Evolutionary conservation across 805 yeast species (phyloP), one percentile per base, ranked within the genome.

Genomic region (Saturnispora bothae): DNA sequence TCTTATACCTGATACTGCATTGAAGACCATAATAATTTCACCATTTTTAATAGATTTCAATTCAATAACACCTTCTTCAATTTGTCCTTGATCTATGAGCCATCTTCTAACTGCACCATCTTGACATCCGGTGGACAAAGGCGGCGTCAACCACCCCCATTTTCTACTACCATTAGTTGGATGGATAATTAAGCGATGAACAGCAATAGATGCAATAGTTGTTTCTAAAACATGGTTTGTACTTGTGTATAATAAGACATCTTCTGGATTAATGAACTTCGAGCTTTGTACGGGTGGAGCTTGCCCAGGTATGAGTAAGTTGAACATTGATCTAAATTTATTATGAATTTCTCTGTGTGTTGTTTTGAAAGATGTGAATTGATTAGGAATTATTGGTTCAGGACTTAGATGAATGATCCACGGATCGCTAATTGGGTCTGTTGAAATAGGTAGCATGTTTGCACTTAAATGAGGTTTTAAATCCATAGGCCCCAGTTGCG

Each of bases 311-410:
- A 71, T 65, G 19, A 36, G 40, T 3, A 73, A 50, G 31, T 59
- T 47, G 20, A 39, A 43, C 31, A 84, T 61, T 1, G 54, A 56
- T 41, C 96, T 61, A 0, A 95, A 80, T 2, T 54, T 64, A 31
- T 63, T 69, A 54, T 88, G 86, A 33, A 67, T 73, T 3, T 61
- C 63, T 44, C 98, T 65, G 18, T 65, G 59, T 0, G 96, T 83
- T 0, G 97, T 89, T 55, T 89, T 89, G 60, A 86, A 81, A 4
- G 94, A 78, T 0, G 95, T 84, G 57, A 82, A 83, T 2, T 83
- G 83, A 2, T 94, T 73, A 2, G 74, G 68, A 31, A 68, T 46
- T 1, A 71, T 65, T 1, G 75, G 64, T 22, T 65, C 57, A 0
- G 62, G 51, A 52, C 82, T 89, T 4, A 86, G 49, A 48, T 73